Conservation (phyloP, 805 yeast genomes). For the Candida adriatica region DNA sequence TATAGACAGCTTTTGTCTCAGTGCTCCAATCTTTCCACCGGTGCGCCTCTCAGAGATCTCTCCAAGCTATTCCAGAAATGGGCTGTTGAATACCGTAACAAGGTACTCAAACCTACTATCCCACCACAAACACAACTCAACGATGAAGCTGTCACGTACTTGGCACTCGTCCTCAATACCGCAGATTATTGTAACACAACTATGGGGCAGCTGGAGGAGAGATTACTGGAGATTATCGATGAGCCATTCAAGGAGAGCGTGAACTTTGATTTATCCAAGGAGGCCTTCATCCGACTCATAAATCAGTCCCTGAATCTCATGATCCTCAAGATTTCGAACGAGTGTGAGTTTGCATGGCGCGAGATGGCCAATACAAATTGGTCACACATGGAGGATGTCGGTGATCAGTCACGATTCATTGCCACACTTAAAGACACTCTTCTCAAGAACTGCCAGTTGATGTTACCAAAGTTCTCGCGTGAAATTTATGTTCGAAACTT, state of each 20-base stretch:
- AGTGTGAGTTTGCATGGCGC: slow-evolving; percentile 69
- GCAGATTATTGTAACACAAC: slow-evolving; percentile 85
- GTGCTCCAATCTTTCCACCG: slow-evolving; percentile 47
- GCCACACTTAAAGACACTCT: slow-evolving; percentile 46
- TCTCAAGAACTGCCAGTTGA: slow-evolving; percentile 36
- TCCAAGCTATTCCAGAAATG: slow-evolving; percentile 58
- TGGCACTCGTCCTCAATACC: slow-evolving; percentile 74
- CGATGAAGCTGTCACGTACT: slow-evolving; percentile 54
- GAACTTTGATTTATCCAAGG: slow-evolving; percentile 49
- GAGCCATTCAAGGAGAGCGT: slow-evolving; percentile 34
- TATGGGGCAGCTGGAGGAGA: slow-evolving; percentile 67
- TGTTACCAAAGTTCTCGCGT: slow-evolving; percentile 55
- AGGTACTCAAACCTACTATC: slow-evolving; percentile 41
- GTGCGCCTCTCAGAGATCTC: slow-evolving; percentile 35
- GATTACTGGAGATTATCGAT: slow-evolving; percentile 37
- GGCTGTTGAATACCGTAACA: slow-evolving; percentile 50
- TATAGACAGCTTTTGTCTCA: slow-evolving; percentile 72
- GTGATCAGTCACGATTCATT: slow-evolving; percentile 68
- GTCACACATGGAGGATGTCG: slow-evolving; percentile 55
- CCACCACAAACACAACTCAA: slow-evolving; percentile 36
- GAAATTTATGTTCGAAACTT: slow-evolving; percentile 66
- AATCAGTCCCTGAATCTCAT: slow-evolving; percentile 50
- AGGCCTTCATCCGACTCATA: slow-evolving; percentile 50
- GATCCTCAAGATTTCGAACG: slow-evolving; percentile 50
- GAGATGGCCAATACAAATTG: slow-evolving; percentile 77